phyloP scores from a whole-genome alignment of 2,329 filamentous ascomycete species.

The Talaromyces sp. region DNA sequence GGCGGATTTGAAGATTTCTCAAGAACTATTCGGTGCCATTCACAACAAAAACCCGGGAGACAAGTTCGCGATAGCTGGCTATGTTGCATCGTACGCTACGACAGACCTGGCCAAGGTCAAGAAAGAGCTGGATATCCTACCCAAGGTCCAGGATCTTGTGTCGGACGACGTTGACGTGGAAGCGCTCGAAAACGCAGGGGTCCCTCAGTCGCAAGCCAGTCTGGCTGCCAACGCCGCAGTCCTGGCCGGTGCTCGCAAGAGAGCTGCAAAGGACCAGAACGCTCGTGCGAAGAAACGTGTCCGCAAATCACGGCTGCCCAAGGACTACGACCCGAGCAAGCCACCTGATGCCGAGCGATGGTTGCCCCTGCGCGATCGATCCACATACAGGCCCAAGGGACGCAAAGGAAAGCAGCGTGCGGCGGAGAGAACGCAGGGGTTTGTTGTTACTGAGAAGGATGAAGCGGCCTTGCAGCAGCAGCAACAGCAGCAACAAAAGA shows the following conservation, averaged over 20 bases:
- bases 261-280: conserved; percentile 26
- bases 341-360: conserved; percentile 85
- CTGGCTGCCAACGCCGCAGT: conserved; percentile 25
- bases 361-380: conserved; percentile 84
- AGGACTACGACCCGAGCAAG: conserved; percentile 62
- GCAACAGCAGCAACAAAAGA: conserved; percentile 25
- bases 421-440: conserved; percentile 76
- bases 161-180: conserved; percentile 32
- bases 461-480: conserved; percentile 39
- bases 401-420: conserved; percentile 86
- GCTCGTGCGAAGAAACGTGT: conserved; percentile 34
- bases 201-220: conserved; percentile 29
- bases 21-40: conserved; percentile 71
- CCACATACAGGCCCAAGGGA: conserved; percentile 81
- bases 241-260: conserved; percentile 34
- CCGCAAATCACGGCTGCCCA: conserved; percentile 42
- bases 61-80: conserved; percentile 66
- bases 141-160: conserved; percentile 36
- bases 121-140: conserved; percentile 32
- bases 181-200: conserved; percentile 40
- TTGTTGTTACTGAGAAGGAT: conserved; percentile 67
- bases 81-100: conserved; percentile 75
- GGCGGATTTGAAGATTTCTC: conserved; percentile 64
- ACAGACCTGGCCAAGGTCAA: conserved; percentile 31
- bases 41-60: conserved; percentile 60